These are phyloP conservation scores for Cylindrodendrum hubeiense DNA, from an alignment of 2,329 filamentous ascomycete species.

Conservation along the genomic window DNA sequence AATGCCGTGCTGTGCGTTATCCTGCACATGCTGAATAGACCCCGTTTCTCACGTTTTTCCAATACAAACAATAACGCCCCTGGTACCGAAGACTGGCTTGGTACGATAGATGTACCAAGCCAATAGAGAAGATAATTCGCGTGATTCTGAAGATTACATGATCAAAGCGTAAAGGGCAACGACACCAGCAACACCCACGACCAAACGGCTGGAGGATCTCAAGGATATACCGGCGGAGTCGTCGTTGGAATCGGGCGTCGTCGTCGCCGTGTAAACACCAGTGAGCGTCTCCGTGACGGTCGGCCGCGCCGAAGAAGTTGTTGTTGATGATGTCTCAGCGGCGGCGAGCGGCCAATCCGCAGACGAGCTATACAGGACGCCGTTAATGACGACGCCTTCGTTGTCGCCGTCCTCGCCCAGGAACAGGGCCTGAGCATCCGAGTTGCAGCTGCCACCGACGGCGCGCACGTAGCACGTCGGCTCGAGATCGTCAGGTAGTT, in stretches of 20 bases:
- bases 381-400: slow-evolving; percentile 70
- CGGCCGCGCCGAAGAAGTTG: slow-evolving; percentile 34
- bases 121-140: background rate
- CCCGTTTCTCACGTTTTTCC: background rate
- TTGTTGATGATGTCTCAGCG: slow-evolving; percentile 41
- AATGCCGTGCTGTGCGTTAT: background rate
- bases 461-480: slow-evolving; percentile 72
- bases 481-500: slow-evolving; percentile 59
- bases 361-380: slow-evolving; percentile 62
- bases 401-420: slow-evolving; percentile 55
- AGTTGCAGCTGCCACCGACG: slow-evolving; percentile 63
- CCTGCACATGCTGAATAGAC: background rate
- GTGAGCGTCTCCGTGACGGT: slow-evolving; percentile 44
- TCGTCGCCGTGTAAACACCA: slow-evolving; percentile 52
- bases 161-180: slow-evolving; percentile 3
- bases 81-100: background rate
- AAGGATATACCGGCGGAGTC: slow-evolving; percentile 27
- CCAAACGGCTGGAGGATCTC: slow-evolving; percentile 17
- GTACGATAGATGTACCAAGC: background rate
- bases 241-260: slow-evolving; percentile 44
- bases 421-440: slow-evolving; percentile 58
- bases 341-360: slow-evolving; percentile 57
- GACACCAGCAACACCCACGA: slow-evolving; percentile 29
- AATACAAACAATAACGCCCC: slow-evolving; percentile 7
- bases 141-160: background rate